A percentile compares a stretch with the other conserved stretches of the same genome.
phyloP scores from a whole-genome alignment of 345 rosid species.

The Arabidopsis suecica region DNA sequence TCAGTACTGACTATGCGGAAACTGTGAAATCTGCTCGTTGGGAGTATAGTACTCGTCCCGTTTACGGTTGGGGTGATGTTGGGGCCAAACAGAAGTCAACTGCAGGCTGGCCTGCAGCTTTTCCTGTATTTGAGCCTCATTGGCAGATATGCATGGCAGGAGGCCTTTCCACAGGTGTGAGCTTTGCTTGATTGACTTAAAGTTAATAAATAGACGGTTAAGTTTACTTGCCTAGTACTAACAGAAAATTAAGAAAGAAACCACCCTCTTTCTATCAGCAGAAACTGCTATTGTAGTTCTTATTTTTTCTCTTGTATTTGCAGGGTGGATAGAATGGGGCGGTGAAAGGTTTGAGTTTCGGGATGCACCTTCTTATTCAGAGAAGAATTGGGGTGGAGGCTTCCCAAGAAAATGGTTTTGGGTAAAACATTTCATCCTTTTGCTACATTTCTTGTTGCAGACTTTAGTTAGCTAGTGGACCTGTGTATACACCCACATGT shows the following conservation, averaged over 20 bases:
- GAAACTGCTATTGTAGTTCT: constrained; percentile 23
- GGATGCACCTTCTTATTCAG: constrained; percentile 95
- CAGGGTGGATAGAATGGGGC: constrained; percentile 99
- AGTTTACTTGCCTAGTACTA: neutral
- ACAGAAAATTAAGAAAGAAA: neutral
- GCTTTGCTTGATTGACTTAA: neutral
- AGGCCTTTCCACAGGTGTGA: constrained; percentile 91
- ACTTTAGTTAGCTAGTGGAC: constrained; percentile 26
- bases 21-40: constrained; percentile 86
- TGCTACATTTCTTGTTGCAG: constrained; percentile 27
- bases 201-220: neutral
- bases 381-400: constrained; percentile 98
- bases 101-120: constrained; percentile 98
- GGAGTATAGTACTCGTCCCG: constrained; percentile 93
- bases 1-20: constrained; percentile 69
- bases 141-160: constrained; percentile 99
- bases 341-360: constrained; percentile 86
- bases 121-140: constrained; percentile 98
- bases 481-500: constrained; percentile 23
- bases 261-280: neutral
- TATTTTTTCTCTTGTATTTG: constrained; percentile 29
- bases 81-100: constrained; percentile 82
- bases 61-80: constrained; percentile 95
- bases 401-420: constrained; percentile 99
- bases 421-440: constrained; percentile 56